Conservation (phyloP, 352 stramenopile genomes). For the Phytophthora pistaciae region DNA sequence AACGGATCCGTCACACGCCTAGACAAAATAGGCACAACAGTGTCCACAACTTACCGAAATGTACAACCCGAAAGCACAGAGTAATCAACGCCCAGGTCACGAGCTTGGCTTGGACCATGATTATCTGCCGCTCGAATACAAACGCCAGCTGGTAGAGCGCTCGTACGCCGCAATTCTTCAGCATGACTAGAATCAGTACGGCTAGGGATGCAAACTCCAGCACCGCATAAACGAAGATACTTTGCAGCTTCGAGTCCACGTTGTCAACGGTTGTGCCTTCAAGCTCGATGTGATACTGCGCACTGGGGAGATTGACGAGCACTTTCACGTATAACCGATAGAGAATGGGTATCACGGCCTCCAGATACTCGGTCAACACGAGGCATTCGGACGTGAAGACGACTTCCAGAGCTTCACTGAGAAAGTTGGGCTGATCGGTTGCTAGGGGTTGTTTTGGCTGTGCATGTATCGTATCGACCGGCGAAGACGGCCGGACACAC, state of each 20-base stretch:
- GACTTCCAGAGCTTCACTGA: conserved; percentile 1
- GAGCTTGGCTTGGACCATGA: conserved; percentile 31
- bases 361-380: conserved; percentile 4
- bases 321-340: conserved; percentile 5
- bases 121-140: conserved; percentile 38
- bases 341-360: conserved; percentile 3
- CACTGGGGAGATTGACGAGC: conserved; percentile 30
- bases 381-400: conserved; percentile 5
- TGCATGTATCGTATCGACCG: background rate
- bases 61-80: conserved; percentile 5
- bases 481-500: background rate
- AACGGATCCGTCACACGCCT: background rate
- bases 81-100: conserved; percentile 33
- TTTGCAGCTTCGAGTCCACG: conserved; percentile 5
- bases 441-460: background rate
- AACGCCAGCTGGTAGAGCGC: conserved; percentile 41
- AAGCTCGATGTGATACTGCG: conserved; percentile 29
- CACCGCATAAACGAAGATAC: conserved; percentile 24
- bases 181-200: conserved; percentile 21
- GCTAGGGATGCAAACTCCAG: conserved; percentile 43
- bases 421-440: background rate
- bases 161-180: conserved; percentile 30
- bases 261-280: conserved; percentile 12
- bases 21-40: background rate
- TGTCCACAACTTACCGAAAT: conserved; percentile 1